Base-by-base conservation (phyloP, 1,139 yeast species). In the Eremothecium coryli region DNA sequence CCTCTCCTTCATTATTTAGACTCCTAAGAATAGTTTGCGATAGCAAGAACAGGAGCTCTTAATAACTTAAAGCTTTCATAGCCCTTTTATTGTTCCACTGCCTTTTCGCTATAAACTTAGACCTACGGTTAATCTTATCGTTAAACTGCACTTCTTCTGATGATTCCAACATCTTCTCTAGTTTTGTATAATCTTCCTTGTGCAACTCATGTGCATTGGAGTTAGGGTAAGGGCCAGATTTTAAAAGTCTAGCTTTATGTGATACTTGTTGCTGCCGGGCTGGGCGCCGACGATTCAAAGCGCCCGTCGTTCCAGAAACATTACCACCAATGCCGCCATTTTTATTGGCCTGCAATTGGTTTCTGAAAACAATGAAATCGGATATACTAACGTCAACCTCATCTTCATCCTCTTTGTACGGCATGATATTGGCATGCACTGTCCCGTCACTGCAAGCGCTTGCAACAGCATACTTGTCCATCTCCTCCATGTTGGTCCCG, bases 311-410 rank as follows among this genome's bases (percentile, higher is more conserved):
- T 8, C 22, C 10, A 20, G 9, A 7, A 20, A 10, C 10, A 20
- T 20, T 20, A n/a, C n/a, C n/a, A n/a, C n/a, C n/a, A 20, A 20
- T 7, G 7, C 9, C 10, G 10, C 10, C 22, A 8, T 10, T 25
- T n/a, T 25, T 25, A n/a, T 20, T 16, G 22, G 20, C 30, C 14
- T 27, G 30, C n/a, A 27, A 18, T 14, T 27, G 20, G 20, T 27
- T 27, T 16, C 22, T 16, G 22, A 27, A 27, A 22, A 11, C n/a
- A 11, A 27, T 17, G 14, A 27, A 27, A 9, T 27, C 30, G 22
- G 30, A 27, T 4, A 27, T 27, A n/a, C 22, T n/a, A 4, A 27
- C 30, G 17, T 27, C 30, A n/a, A 27, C 30, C 17, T 27, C 30
- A 17, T 27, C 30, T 9, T n/a, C n/a, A 11, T 18, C 17, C 22